Conservation (phyloP, 768 basidiomycete genomes). For the Xerocomellus amylosporus region DNA sequence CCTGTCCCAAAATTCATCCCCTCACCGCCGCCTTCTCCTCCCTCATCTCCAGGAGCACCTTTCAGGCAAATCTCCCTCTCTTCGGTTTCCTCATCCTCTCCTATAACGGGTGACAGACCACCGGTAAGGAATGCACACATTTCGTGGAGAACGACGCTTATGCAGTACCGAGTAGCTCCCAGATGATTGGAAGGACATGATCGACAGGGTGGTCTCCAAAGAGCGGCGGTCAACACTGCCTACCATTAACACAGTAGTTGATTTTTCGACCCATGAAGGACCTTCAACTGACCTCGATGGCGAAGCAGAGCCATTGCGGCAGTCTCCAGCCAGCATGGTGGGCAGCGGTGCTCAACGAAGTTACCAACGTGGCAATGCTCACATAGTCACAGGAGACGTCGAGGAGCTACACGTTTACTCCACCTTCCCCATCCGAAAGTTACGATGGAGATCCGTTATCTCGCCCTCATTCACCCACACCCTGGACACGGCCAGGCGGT, state of each 20-base stretch:
- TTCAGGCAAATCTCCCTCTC: slow-evolving; percentile 33
- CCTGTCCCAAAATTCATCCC: slow-evolving; percentile 68
- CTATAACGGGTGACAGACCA: slow-evolving; percentile 25
- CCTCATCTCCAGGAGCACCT: slow-evolving; percentile 34
- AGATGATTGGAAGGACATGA: slow-evolving; percentile 36
- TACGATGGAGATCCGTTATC: slow-evolving; percentile 34
- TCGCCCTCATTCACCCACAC: slow-evolving; percentile 37
- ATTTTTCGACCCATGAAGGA: slow-evolving; percentile 26
- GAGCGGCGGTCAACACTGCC: slow-evolving; percentile 32
- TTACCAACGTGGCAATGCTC: slow-evolving; percentile 24
- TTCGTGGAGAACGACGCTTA: slow-evolving; percentile 6
- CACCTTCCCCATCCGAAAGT: slow-evolving; percentile 35
- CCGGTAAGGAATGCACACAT: slow-evolving; percentile 25
- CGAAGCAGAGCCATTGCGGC: slow-evolving; percentile 29
- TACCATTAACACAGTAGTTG: slow-evolving; percentile 33
- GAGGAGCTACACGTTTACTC: slow-evolving; percentile 30
- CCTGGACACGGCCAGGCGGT: slow-evolving; percentile 26
- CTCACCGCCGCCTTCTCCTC: slow-evolving; percentile 50
- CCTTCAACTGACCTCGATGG: slow-evolving; percentile 24
- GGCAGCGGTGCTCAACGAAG: slow-evolving; percentile 28
- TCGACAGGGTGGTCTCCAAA: slow-evolving; percentile 32
- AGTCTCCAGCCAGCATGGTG: slow-evolving; percentile 35
- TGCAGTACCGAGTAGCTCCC: slow-evolving; percentile 25
- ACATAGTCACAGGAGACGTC: slow-evolving; percentile 33
- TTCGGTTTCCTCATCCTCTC: slow-evolving; percentile 22